Conservation (phyloP, 768 basidiomycete genomes). For the Coprinellus micaceus region DNA sequence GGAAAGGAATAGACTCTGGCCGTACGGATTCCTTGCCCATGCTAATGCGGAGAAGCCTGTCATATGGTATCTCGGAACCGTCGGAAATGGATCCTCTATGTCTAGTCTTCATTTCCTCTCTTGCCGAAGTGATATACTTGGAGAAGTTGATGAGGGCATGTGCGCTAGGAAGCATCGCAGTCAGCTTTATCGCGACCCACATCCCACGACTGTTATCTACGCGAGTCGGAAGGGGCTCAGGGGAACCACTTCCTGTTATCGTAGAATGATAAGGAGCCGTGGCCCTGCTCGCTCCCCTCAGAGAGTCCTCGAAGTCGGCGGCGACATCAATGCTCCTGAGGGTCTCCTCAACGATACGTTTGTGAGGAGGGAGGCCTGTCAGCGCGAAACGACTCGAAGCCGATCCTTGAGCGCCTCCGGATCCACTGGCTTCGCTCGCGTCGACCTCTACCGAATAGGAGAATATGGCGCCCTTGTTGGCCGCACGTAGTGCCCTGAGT, state of each 20-base stretch:
- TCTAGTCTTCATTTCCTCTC: background rate
- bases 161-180: constrained; percentile 65
- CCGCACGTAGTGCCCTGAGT: constrained; percentile 55
- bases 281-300: constrained; percentile 21
- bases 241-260: background rate
- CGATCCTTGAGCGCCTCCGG: constrained; percentile 2
- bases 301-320: constrained; percentile 70
- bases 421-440: constrained; percentile 14
- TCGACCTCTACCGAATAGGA: constrained; percentile 87
- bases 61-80: background rate
- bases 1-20: constrained; percentile 50
- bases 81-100: background rate
- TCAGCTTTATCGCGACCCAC: constrained; percentile 87
- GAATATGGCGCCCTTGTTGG: constrained; percentile 74
- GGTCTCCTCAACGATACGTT: constrained; percentile 71
- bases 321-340: constrained; percentile 72
- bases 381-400: constrained; percentile 19
- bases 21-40: constrained; percentile 13
- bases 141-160: constrained; percentile 62
- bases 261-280: background rate
- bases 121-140: constrained; percentile 38
- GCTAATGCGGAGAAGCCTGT: background rate
- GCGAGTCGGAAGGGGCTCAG: background rate
- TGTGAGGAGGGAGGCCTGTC: constrained; percentile 38
- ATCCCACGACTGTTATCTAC: constrained; percentile 48